phyloP scores from a whole-genome alignment of 768 basidiomycete genomes.

The Tulasnella sp. region DNA sequence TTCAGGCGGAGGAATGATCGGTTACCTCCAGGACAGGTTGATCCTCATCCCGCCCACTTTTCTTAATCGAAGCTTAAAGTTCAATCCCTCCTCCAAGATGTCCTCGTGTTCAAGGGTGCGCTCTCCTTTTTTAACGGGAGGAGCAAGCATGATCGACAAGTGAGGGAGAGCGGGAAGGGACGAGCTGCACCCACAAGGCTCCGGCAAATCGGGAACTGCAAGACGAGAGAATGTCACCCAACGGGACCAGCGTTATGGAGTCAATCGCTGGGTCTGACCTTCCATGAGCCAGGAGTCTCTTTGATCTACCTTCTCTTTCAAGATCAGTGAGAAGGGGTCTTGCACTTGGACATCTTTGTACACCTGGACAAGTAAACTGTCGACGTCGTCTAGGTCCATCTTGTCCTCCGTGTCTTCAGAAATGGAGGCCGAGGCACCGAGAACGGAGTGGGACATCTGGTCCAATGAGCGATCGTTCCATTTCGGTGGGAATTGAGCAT shows the following conservation, averaged over 20 bases:
- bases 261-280: constrained; percentile 34
- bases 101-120: neutral
- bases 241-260: neutral
- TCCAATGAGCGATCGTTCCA: neutral
- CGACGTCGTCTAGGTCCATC: neutral
- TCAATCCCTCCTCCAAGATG: neutral
- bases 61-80: constrained; percentile 36
- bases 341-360: neutral
- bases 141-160: neutral
- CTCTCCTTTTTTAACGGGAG: constrained; percentile 16
- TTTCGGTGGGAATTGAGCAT: neutral
- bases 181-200: constrained; percentile 43
- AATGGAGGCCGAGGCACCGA: neutral
- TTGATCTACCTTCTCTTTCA: constrained; percentile 51
- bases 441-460: neutral
- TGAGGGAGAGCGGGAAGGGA: neutral
- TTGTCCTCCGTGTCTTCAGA: neutral
- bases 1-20: neutral
- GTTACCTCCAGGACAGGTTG: constrained; percentile 59
- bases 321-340: constrained; percentile 32
- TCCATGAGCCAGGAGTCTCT: constrained; percentile 48
- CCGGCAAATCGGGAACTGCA: constrained; percentile 49
- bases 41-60: constrained; percentile 54
- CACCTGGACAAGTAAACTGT: neutral
- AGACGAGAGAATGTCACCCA: neutral